phyloP scores from a whole-genome alignment of 2,329 filamentous ascomycete species.

The Penicillium griseofulvum region DNA sequence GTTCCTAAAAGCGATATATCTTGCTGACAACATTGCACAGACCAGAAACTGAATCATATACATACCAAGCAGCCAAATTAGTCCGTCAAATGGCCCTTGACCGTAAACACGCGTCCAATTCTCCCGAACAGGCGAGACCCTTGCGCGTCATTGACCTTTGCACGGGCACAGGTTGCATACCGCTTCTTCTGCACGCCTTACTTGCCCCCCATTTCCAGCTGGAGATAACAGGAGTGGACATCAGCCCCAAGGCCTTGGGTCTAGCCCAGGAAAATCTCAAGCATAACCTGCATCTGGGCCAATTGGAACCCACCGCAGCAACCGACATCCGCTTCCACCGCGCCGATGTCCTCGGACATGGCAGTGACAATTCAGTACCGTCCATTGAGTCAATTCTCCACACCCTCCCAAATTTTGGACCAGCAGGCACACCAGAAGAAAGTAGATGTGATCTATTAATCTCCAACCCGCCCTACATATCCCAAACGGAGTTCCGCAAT shows the following conservation, averaged over 20 bases:
- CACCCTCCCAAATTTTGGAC: not conserved
- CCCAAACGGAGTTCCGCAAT: conserved; percentile 56
- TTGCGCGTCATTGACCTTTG: conserved; percentile 79
- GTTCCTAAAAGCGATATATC: not conserved
- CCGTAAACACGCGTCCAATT: not conserved
- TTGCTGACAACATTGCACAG: conserved; percentile 29
- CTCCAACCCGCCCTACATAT: conserved; percentile 91
- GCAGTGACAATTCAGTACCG: not conserved
- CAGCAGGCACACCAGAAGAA: not conserved
- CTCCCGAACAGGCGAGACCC: conserved; percentile 11
- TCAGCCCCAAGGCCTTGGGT: conserved; percentile 63
- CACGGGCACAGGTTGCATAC: conserved; percentile 87
- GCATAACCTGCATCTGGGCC: conserved; percentile 46
- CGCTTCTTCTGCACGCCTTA: conserved; percentile 68
- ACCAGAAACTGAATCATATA: conserved; percentile 70
- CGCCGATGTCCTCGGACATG: conserved; percentile 42
- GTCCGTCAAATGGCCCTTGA: conserved; percentile 30
- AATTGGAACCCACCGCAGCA: conserved; percentile 26
- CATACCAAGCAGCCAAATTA: conserved; percentile 53
- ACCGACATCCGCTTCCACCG: conserved; percentile 47
- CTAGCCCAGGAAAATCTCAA: conserved; percentile 65
- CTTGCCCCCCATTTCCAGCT: conserved; percentile 50
- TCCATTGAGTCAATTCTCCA: conserved; percentile 16
- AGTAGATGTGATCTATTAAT: conserved; percentile 64
- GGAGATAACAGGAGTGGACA: conserved; percentile 67